phyloP scores from a whole-genome alignment of 1,139 yeast species.

The Meyerozyma smithsonii region DNA sequence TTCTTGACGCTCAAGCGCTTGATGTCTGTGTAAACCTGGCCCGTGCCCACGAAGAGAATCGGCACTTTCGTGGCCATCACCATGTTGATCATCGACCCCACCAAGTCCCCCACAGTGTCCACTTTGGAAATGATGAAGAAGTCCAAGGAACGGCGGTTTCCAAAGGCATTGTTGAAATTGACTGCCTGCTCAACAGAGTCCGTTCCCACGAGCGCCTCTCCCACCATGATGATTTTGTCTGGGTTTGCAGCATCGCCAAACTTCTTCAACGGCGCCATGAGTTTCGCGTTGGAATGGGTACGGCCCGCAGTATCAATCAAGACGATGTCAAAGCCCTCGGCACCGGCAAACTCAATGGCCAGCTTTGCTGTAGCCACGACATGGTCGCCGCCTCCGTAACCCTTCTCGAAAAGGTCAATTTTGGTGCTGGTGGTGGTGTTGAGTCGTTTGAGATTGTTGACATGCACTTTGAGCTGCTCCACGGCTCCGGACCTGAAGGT shows the following conservation, averaged over 20 bases:
- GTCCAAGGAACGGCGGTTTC: slow-evolving; percentile 74
- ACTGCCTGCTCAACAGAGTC: slow-evolving; percentile 95
- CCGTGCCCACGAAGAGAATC: slow-evolving; percentile 91
- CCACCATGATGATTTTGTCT: slow-evolving; percentile 96
- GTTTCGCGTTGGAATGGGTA: slow-evolving; percentile 89
- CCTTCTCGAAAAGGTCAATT: slow-evolving; percentile 86
- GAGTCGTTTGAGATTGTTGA: slow-evolving; percentile 64
- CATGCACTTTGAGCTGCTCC: slow-evolving; percentile 93
- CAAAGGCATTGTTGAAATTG: slow-evolving; percentile 91
- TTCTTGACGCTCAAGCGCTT: slow-evolving; percentile 89
- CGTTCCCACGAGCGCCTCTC: slow-evolving; percentile 96
- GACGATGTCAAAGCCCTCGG: slow-evolving; percentile 69
- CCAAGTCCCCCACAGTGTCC: slow-evolving; percentile 95
- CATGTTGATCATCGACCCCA: slow-evolving; percentile 97
- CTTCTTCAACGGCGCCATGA: slow-evolving; percentile 93
- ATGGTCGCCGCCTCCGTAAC: slow-evolving; percentile 92
- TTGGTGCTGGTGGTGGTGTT: slow-evolving; percentile 31
- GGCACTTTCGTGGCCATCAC: slow-evolving; percentile 96
- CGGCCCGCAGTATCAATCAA: slow-evolving; percentile 97
- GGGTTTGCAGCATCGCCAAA: slow-evolving; percentile 96
- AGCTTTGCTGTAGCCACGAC: slow-evolving; percentile 93
- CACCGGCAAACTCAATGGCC: slow-evolving; percentile 75
- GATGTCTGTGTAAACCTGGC: slow-evolving; percentile 94
- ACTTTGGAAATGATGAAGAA: slow-evolving; percentile 93
- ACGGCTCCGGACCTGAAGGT: slow-evolving; percentile 98